Conservation (phyloP, 257 asterid genomes). For the Salvia splendens region DNA sequence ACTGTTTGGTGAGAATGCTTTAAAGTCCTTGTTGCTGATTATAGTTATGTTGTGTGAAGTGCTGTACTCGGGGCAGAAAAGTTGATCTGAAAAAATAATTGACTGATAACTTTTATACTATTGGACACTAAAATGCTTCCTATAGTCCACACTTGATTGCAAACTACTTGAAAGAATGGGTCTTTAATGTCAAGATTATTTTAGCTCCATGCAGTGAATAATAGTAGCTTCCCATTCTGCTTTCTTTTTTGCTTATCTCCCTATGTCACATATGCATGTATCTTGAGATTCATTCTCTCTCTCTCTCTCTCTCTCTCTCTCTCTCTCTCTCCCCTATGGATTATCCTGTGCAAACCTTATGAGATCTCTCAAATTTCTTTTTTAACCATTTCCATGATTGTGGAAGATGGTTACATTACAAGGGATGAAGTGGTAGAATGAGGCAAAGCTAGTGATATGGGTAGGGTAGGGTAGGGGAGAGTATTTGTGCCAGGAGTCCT, state of each 20-base stretch:
- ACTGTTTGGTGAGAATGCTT: not conserved
- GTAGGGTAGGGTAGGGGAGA: not conserved
- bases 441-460: constrained; percentile 5
- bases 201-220: not conserved
- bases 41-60: not conserved
- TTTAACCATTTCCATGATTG: constrained; percentile 10
- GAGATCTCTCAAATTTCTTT: not conserved
- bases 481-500: not conserved
- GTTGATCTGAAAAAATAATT: constrained; percentile 1
- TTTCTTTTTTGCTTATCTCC: not conserved
- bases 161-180: not conserved
- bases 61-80: not conserved
- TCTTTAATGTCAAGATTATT: not conserved
- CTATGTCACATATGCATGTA: not conserved
- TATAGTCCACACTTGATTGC: not conserved
- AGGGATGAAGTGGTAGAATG: not conserved
- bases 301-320: not conserved
- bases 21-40: not conserved
- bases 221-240: not conserved
- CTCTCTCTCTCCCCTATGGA: not conserved
- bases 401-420: not conserved
- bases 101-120: not conserved
- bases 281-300: not conserved
- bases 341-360: not conserved
- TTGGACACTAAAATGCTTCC: not conserved